phyloP scores from a whole-genome alignment of 2,329 filamentous ascomycete genomes.

The Dactylellina parvicollis region DNA sequence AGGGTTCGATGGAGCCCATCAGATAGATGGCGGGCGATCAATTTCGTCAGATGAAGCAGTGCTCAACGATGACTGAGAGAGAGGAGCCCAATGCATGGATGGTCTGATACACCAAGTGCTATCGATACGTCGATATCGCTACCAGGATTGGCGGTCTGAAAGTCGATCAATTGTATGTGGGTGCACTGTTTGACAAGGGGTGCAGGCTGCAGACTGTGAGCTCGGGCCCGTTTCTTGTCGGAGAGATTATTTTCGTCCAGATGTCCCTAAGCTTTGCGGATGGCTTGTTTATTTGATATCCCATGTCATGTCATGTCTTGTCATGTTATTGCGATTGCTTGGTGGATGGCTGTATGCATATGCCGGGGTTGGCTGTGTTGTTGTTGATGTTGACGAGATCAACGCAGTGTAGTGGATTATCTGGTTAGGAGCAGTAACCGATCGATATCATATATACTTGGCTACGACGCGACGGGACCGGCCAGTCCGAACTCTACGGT shows the following conservation, averaged over 20 bases:
- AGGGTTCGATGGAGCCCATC: not conserved
- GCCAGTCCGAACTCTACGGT: too few species aligned
- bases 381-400: not conserved
- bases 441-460: too few species aligned
- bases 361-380: not conserved
- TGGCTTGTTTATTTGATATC: not conserved
- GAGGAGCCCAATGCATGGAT: not conserved
- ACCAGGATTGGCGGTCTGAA: not conserved
- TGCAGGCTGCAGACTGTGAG: not conserved
- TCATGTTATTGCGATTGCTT: too few species aligned
- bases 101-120: not conserved
- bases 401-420: too few species aligned
- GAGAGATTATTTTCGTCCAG: not conserved
- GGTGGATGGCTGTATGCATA: too few species aligned
- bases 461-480: too few species aligned
- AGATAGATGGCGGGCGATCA: not conserved
- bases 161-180: not conserved
- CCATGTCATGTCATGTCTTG: too few species aligned
- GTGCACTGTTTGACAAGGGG: not conserved
- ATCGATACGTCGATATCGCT: constrained; percentile 5
- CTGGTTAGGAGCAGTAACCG: too few species aligned
- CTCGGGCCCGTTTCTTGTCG: not conserved
- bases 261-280: not conserved
- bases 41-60: constrained; percentile 1
- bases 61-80: not conserved